Base-by-base conservation (phyloP, 768 basidiomycete species). In the Clathrus columnatus region DNA sequence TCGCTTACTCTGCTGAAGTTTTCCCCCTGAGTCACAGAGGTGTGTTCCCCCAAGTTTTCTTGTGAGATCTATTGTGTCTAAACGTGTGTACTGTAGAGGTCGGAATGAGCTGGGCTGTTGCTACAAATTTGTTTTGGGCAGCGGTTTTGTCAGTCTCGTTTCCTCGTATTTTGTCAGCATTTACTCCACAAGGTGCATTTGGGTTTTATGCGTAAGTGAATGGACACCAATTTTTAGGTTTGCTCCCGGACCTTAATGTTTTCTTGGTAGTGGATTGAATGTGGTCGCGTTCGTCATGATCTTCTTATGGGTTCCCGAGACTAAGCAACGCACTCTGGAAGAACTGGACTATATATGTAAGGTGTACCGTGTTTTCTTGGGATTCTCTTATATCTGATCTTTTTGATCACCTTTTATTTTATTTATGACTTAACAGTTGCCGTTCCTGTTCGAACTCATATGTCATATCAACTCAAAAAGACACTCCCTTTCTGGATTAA, bases 141-240 rank as follows among this genome's bases (percentile, higher is more conserved):
- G 71, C 79, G 14, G 73, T 80, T n/a, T 67, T 82, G 18, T 74
- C 75, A 1, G 57, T 82, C 28, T 78, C 80, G 0, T 85, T 83
- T 77, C 83, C 84, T 21, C 73, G 77, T 24, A 68, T 85, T 48
- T 61, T 81, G 2, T 60, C 63, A 5, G 73, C 79, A 0, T 68
- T 83, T 55, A 72, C 69, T 11, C 60, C 64, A 11, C 49, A 18
- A 58, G 75, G 62, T 26, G 57, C 59, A 10, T 64, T 64, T 56
- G 43, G 56, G 17, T 61, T 56, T 42, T 64, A 63, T 50, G 59
- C 65, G 7, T 65, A 44, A 14, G 61, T 62, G 28, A 61, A 48
- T 7, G 17, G 14, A 56, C 32, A 8, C 4, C 24, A 7, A 23
- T 54, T 58, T n/a, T 68, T 67, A 23, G 64, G 81, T 1, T 84